Base-by-base conservation (phyloP, 768 basidiomycete species). In the Coprinopsis cinerea region DNA sequence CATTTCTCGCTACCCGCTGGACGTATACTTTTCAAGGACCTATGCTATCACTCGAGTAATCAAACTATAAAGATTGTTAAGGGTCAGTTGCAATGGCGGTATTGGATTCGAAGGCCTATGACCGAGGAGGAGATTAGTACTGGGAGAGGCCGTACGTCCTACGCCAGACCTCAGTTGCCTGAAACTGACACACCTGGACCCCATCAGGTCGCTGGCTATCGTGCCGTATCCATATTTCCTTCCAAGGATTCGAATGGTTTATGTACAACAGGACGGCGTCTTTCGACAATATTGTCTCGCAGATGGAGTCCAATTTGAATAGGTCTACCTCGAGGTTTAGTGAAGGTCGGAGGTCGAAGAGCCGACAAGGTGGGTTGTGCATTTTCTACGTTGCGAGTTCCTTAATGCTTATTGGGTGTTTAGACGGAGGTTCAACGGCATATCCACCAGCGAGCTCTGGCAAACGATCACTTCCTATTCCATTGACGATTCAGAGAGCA, bases 211-310 rank as follows among this genome's bases (percentile, higher is more conserved):
- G 76, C 20, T 72, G 78, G 50, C 39, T 39, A 4, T 79, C 85
- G 13, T 95, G 92, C 59, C 84, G 95, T 32, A 79, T 97, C 25
- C 83, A 88, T 48, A 61, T 93, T 24, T 82, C 82, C 5, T 58
- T 89, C 2, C 81, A 94, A 57, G 95, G 95, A 15, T 73, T 93
- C 37, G 93, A 98, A 64, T 93, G 90, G 85, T 91, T 91, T 63
- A 58, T 98, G 35, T 96, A 90, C 67, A 98, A 97, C 67, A 75
- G 83, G 42, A 94, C 91, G 2, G 79, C 89, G 2, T 83, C 92
- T 2, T 97, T 86, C 66, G 92, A 98, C 60, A 76, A 81, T 47
- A 92, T 98, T 46, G 68, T 95, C 17, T 76, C 85, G 10, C 81
- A 87, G 59, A 82, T 93, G 76, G 77, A 79, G 61, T 2, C 68